Evolutionary conservation across 345 rosid species (phyloP), one percentile per base, ranked within the genome.

Genomic region (Pistacia vera): DNA sequence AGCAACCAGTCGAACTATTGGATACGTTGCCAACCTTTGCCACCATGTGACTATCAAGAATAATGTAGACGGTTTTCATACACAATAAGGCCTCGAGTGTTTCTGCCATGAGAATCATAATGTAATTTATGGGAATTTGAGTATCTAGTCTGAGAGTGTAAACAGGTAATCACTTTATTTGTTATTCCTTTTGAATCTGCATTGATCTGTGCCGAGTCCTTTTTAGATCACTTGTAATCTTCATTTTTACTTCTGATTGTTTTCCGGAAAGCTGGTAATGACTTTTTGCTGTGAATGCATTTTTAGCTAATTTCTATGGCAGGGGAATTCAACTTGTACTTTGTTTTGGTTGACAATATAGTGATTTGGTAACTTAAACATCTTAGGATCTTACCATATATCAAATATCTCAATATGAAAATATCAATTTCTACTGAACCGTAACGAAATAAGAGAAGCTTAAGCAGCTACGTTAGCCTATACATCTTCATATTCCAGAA

Each of bases 81-180:
- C 71, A 48, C 25, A 83, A 87, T 81, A 85, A 83, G 85, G 85
- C 33, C 84, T 58, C 66, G 51, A 75, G 68, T 75, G 76, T 83
- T 81, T 77, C 70, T 60, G 85, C 83, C 83, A 78, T 68, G 46
- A 18, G 25, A 72, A 46, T 30, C 48, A 1, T 30, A 54, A 16
- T 71, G 74, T 78, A 81, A 60, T 20, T 81, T 84, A 78, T 75
- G 60, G 9, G 55, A 49, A 75, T 71, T 73, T 72, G 75, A 38
- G 30, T 52, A 14, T 36, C n/a, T 33, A 55, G 55, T 64, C 63
- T 57, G 41, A 68, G 70, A 55, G 63, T 81, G 75, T 71, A 76
- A 70, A 81, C 51, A 44, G 75, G 66, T 64, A 63, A 66, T 44
- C 33, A 22, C 20, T 55, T 71, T 28, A 20, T 25, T 33, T 56